These are phyloP conservation scores for Nakazawaea populi DNA, from an alignment of 805 yeast species.

Conservation along the genomic window DNA sequence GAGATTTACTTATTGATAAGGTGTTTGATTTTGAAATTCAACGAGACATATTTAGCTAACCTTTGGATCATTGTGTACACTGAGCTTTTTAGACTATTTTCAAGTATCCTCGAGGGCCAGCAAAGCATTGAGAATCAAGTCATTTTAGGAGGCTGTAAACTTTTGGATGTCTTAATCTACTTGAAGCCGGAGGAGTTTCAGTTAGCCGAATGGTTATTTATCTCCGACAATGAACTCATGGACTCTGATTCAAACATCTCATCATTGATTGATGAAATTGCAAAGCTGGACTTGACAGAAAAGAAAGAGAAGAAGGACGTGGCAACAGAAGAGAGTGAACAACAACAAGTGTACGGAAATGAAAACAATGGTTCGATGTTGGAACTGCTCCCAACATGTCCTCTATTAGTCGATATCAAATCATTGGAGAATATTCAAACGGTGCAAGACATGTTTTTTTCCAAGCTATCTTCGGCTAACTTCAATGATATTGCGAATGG, in stretches of 20 bases:
- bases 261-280: conserved; percentile 46
- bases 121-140: conserved; percentile 32
- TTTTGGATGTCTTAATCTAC: conserved; percentile 68
- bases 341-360: neutral
- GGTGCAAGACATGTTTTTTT: conserved; percentile 54
- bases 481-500: conserved; percentile 58
- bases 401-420: conserved; percentile 40
- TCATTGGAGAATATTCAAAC: conserved; percentile 34
- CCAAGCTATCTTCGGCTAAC: conserved; percentile 54
- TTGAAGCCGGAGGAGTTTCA: conserved; percentile 74
- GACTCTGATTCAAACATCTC: conserved; percentile 15
- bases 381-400: conserved; percentile 18
- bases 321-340: neutral
- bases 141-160: conserved; percentile 60
- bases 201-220: conserved; percentile 78
- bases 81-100: conserved; percentile 37
- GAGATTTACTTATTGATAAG: conserved; percentile 57
- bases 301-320: neutral
- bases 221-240: conserved; percentile 41
- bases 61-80: conserved; percentile 67
- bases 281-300: conserved; percentile 25
- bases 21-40: conserved; percentile 55
- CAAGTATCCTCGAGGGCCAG: conserved; percentile 12
- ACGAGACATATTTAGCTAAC: conserved; percentile 57
- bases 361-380: neutral